These are phyloP conservation scores for Solanum neorickii DNA, from an alignment of 257 asterid species.

Conservation along the genomic window DNA sequence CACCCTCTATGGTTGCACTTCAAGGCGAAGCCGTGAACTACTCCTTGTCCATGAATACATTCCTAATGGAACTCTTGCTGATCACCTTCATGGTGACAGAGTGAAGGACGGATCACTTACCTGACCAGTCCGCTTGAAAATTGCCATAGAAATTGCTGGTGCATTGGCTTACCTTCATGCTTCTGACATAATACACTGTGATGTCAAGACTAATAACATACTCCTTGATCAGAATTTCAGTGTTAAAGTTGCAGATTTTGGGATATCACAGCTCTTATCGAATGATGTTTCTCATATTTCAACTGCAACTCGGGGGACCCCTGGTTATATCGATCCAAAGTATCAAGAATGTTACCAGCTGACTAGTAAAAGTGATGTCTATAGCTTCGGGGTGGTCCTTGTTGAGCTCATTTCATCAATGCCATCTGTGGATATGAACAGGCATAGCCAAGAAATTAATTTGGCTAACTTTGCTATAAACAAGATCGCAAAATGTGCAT, in stretches of 20 bases:
- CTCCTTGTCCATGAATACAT: background rate
- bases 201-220: background rate
- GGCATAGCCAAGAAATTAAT: background rate
- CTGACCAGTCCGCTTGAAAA: background rate
- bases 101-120: background rate
- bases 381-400: background rate
- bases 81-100: background rate
- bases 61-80: background rate
- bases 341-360: background rate
- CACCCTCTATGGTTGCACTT: background rate
- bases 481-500: background rate
- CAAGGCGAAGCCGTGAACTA: background rate
- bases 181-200: background rate
- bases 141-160: background rate
- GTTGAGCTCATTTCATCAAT: background rate
- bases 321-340: background rate
- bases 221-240: background rate
- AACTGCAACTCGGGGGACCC: background rate
- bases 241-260: conserved; percentile 1
- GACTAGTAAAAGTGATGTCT: background rate
- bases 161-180: background rate
- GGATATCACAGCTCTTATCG: background rate
- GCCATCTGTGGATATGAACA: background rate
- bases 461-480: background rate
- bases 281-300: background rate